A percentile compares a stretch with the other conserved stretches of the same genome.
Evolutionary conservation across 106 monocot species (phyloP).

Genomic region (Vanilla planifolia): DNA sequence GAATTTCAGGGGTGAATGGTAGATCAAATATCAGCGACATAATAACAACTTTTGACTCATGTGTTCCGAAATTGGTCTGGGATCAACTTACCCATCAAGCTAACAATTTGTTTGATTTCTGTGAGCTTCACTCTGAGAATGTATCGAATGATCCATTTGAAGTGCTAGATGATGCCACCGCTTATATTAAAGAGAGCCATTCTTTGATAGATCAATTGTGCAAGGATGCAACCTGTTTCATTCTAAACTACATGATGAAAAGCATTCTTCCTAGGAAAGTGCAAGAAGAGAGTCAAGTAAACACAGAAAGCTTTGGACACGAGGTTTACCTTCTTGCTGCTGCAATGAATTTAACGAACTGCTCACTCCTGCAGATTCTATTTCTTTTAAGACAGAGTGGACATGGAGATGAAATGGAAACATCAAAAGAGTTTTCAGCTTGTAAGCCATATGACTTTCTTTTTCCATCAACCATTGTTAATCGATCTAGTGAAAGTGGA

Average conservation of each 20-base stretch:
- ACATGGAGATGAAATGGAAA: not conserved
- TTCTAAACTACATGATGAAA: constrained; percentile 26
- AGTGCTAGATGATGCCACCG: constrained; percentile 7
- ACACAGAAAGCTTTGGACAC: constrained; percentile 1
- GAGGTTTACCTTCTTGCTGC: constrained; percentile 36
- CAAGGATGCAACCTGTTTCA: constrained; percentile 19
- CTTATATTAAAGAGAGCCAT: constrained; percentile 24
- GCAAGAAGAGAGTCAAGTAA: not conserved
- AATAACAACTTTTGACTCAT: constrained; percentile 13
- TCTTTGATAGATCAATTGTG: constrained; percentile 23
- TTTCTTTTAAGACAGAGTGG: constrained; percentile 18
- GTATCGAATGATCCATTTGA: constrained; percentile 15
- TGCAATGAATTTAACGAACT: constrained; percentile 37
- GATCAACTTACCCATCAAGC: constrained; percentile 18
- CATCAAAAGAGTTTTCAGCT: not conserved
- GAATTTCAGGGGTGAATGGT: not conserved
- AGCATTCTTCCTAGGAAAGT: constrained; percentile 8
- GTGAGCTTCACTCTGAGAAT: constrained; percentile 1
- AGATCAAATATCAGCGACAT: not conserved
- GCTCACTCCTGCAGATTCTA: constrained; percentile 29
- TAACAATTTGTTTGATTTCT: constrained; percentile 16
- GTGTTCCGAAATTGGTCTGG: not conserved
- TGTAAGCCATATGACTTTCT: constrained; percentile 19
- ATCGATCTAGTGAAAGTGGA: constrained; percentile 18
- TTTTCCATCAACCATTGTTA: constrained; percentile 13